phyloP scores from a whole-genome alignment of 306 rosid species.

The Carpinus viminea region DNA sequence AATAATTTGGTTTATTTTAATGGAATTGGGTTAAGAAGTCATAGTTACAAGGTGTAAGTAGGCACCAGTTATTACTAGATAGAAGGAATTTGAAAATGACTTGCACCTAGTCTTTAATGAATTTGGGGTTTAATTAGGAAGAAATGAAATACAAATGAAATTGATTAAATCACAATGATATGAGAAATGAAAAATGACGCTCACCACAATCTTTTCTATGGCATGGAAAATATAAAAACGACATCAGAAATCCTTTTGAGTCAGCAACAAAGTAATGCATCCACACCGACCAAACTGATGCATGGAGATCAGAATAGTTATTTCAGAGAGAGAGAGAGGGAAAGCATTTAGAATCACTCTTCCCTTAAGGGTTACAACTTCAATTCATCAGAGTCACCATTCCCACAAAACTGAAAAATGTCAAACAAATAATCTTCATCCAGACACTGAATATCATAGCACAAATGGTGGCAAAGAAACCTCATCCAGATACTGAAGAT shows the following conservation, averaged over 20 bases:
- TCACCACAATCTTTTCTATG: neutral
- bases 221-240: neutral
- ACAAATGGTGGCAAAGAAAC: neutral
- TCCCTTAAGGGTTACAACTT: neutral
- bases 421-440: slow-evolving; percentile 16
- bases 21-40: neutral
- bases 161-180: neutral
- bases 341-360: neutral
- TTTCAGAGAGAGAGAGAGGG: neutral
- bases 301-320: neutral
- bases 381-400: neutral
- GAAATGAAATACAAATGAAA: neutral
- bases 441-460: neutral
- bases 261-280: neutral
- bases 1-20: neutral
- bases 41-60: neutral
- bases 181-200: neutral
- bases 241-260: neutral
- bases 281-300: neutral
- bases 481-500: neutral
- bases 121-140: neutral
- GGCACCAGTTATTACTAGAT: neutral
- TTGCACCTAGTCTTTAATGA: neutral
- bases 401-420: neutral
- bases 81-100: neutral